Evolutionary conservation across 1,284 basidiomycete genomes (phyloP).

Genomic region (Pseudozyma tsukubaensis): DNA sequence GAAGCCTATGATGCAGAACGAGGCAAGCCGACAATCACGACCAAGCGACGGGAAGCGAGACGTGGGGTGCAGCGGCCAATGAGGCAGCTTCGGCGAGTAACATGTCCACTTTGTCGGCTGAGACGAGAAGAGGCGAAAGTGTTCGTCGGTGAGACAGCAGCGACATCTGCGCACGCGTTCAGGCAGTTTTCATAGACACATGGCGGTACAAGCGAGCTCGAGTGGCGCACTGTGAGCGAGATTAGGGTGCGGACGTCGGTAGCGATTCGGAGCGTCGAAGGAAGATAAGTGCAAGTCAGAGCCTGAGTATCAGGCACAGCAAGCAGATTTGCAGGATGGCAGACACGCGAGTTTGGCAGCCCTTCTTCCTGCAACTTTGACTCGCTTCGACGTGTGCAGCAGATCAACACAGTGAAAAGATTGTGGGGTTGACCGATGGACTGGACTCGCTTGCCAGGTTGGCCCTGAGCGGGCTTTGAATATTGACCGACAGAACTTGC

Average conservation of each 20-base stretch:
- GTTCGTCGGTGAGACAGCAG: constrained; percentile 5
- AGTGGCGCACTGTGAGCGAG: background rate
- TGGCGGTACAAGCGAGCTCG: background rate
- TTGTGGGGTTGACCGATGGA: constrained; percentile 2
- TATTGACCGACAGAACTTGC: background rate
- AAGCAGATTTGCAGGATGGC: background rate
- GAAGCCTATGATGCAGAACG: background rate
- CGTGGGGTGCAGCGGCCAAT: constrained; percentile 12
- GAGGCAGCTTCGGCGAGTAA: background rate
- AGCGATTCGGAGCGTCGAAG: constrained; percentile 26
- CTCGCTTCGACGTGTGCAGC: background rate
- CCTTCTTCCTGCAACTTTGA: too few species aligned
- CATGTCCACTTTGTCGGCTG: background rate
- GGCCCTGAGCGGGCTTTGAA: background rate
- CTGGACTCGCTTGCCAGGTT: background rate
- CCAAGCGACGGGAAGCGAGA: constrained; percentile 11
- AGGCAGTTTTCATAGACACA: background rate
- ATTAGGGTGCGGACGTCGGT: constrained; percentile 14
- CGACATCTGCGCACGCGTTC: background rate
- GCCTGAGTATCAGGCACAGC: background rate
- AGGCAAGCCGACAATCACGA: constrained; percentile 1
- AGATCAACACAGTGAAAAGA: background rate
- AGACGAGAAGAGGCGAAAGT: background rate
- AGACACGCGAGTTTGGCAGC: too few species aligned
- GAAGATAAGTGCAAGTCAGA: background rate